Percentiles rank a stretch among this genome's conserved stretches.
These are phyloP conservation scores for Diaporthe vaccinii DNA, from an alignment of 2,329 filamentous ascomycete species.

Conservation along the genomic window DNA sequence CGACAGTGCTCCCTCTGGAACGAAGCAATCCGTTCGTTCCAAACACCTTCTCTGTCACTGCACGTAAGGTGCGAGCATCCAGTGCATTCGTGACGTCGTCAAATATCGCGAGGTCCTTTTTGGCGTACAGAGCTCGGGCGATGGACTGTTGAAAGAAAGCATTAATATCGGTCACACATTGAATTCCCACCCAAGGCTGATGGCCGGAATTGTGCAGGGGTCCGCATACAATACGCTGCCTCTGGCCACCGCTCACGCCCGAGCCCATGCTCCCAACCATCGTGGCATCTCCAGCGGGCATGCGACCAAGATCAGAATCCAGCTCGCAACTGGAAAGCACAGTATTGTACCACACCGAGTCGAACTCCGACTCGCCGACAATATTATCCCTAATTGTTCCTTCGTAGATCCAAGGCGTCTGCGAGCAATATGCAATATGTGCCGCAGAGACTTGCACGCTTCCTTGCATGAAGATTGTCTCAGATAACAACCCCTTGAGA, in stretches of 20 bases:
- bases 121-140: constrained; percentile 61
- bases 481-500: not conserved
- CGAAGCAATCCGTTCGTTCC: constrained; percentile 57
- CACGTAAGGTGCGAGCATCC: constrained; percentile 57
- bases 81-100: constrained; percentile 62
- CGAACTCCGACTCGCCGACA: constrained; percentile 31
- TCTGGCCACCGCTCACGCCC: constrained; percentile 42
- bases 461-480: not conserved
- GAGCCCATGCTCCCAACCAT: constrained; percentile 38
- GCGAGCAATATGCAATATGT: constrained; percentile 42
- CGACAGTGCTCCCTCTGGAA: constrained; percentile 53
- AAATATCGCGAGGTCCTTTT: constrained; percentile 55
- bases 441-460: not conserved
- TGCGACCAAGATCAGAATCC: constrained; percentile 30
- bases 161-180: not conserved
- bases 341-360: constrained; percentile 39
- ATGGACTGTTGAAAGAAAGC: constrained; percentile 43
- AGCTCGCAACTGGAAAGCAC: constrained; percentile 35
- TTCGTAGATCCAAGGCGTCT: constrained; percentile 45
- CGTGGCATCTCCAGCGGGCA: constrained; percentile 37
- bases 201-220: not conserved
- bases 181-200: not conserved
- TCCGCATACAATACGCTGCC: constrained; percentile 14
- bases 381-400: constrained; percentile 43
- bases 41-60: constrained; percentile 58